These are phyloP conservation scores for Pachysolen tannophilus DNA, from an alignment of 805 yeast species.

Conservation along the genomic window DNA sequence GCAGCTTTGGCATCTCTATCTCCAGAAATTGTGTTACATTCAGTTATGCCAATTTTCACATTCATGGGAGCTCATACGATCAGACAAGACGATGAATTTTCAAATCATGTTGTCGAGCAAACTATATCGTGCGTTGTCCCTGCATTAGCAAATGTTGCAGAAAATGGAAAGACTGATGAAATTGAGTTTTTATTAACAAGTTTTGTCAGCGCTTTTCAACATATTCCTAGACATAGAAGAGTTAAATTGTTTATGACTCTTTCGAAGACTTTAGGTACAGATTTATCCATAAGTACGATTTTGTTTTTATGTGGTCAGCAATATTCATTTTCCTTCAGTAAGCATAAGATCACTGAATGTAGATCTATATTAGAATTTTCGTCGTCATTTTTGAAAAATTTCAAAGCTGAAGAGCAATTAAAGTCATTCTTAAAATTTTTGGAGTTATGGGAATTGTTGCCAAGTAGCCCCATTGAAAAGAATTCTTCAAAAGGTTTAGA, in stretches of 20 bases:
- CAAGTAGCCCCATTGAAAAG: conserved; percentile 31
- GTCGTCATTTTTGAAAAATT: conserved; percentile 58
- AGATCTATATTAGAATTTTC: conserved; percentile 65
- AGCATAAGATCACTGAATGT: conserved; percentile 59
- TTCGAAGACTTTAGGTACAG: conserved; percentile 65
- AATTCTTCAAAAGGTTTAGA: conserved; percentile 24
- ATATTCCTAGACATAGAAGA: conserved; percentile 94
- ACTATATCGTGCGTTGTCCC: conserved; percentile 88
- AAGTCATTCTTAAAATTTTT: conserved; percentile 43
- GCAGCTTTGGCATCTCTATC: conserved; percentile 82
- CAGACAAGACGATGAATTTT: conserved; percentile 94
- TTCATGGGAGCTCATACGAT: conserved; percentile 98
- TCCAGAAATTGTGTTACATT: conserved; percentile 87
- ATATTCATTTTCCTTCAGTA: conserved; percentile 44
- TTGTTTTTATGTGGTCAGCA: conserved; percentile 78
- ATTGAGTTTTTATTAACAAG: conserved; percentile 79
- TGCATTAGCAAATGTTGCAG: conserved; percentile 53
- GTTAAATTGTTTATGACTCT: conserved; percentile 76
- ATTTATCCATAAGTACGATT: conserved; percentile 59
- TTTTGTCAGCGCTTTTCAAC: conserved; percentile 90
- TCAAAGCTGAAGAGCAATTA: conserved; percentile 62
- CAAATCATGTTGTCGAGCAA: conserved; percentile 86
- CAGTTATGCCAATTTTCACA: conserved; percentile 99
- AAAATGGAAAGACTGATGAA: conserved; percentile 43
- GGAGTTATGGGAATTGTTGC: conserved; percentile 42